Base-by-base conservation (phyloP, 2,329 filamentous ascomycete genomes). In the Sarocladium kiliense region DNA sequence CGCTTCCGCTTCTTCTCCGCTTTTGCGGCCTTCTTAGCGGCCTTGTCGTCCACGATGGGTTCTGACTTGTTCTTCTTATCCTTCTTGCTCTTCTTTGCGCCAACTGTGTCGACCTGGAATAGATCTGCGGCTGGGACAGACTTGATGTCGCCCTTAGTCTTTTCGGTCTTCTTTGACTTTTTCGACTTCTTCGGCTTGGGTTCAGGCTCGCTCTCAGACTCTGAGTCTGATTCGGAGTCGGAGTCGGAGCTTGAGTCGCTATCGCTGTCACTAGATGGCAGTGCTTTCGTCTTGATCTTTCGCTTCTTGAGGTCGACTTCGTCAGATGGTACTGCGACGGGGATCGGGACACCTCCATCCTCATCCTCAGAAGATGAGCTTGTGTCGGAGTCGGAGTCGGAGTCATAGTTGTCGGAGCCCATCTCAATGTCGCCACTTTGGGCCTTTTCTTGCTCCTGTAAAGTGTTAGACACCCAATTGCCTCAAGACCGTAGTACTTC, bases 241-340 rank as follows among this genome's bases (percentile, higher is more conserved):
- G 55, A 53, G 23, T 59, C 49, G 41, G 45, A 19, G 25, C 53
- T 54, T 41, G 57, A 55, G 30, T 60, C 55, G 49, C 32, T 53
- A 34, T 53, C 50, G 50, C 21, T 41, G 18, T 25, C 30, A 25
- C 32, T 53, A 34, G 21, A 21, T 6, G 27, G 18, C 21, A 34
- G 14, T n/a, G 50, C 10, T 12, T n/a, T 27, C 10, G 23, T 21
- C 50, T 39, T 41, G 32, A 66, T 58, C 54, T 65, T 62, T 44
- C 66, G 65, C 53, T 64, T 64, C 60, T 70, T 69, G 30, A 66
- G 61, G 19, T 63, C 60, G 54, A 68, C 56, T 47, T 71, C 66
- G 26, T 64, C 66, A 39, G 66, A 62, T 5, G 65, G 62, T 11
- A 65, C 57, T 16, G 61, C 58, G 18, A 58, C 32, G 4, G 59